Evolutionary conservation across 805 yeast genomes (phyloP).

Genomic region (Grigorovia jiainica): DNA sequence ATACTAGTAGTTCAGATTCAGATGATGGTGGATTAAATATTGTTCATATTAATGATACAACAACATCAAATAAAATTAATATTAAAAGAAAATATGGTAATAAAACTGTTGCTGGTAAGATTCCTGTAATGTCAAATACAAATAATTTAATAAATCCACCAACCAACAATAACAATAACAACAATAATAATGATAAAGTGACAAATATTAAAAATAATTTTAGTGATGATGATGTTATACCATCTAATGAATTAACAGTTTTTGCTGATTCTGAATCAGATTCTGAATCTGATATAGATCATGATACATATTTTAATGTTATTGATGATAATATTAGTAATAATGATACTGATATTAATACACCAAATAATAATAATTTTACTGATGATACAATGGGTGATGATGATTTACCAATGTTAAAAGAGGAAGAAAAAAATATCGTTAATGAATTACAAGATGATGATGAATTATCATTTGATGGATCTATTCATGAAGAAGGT

Average conservation of each 20-base stretch:
- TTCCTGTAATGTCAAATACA: not conserved
- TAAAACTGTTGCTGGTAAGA: not conserved
- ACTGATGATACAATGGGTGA: slow-evolving; percentile 25
- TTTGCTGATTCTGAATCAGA: slow-evolving; percentile 28
- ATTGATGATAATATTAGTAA: slow-evolving; percentile 15
- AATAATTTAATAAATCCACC: too few species aligned
- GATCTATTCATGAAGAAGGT: slow-evolving; percentile 26
- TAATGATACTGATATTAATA: slow-evolving; percentile 22
- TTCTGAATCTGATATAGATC: slow-evolving; percentile 29
- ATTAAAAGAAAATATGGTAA: not conserved
- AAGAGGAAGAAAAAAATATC: slow-evolving; percentile 26
- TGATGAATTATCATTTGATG: slow-evolving; percentile 26
- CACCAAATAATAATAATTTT: slow-evolving; percentile 8
- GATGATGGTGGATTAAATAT: slow-evolving; percentile 1
- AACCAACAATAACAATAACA: not conserved
- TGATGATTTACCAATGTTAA: slow-evolving; percentile 25
- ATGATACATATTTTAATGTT: slow-evolving; percentile 24
- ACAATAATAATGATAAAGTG: slow-evolving; percentile 1
- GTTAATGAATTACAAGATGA: slow-evolving; percentile 24
- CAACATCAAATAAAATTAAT: not conserved
- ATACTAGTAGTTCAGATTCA: slow-evolving; percentile 7
- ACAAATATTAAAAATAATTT: too few species aligned
- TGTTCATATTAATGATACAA: not conserved
- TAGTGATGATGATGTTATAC: too few species aligned
- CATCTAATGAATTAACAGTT: slow-evolving; percentile 7